These are phyloP conservation scores for Rhodotorula glutinis DNA, from an alignment of 1,284 basidiomycete genomes.

Conservation along the genomic window DNA sequence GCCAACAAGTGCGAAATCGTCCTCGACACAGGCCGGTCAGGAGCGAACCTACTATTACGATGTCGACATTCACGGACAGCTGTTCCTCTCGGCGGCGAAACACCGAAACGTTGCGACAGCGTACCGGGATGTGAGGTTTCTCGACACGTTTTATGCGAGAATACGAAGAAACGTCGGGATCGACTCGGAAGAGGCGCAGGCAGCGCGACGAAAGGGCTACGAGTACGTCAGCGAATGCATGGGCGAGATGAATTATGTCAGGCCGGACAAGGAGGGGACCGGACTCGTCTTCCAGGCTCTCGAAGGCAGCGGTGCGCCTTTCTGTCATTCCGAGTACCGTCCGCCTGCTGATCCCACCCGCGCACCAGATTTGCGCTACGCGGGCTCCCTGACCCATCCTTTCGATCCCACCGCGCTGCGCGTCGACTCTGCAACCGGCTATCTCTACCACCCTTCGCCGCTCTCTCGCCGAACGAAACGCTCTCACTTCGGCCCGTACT, in stretches of 20 bases:
- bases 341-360: neutral
- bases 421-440: constrained; percentile 43
- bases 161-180: constrained; percentile 12
- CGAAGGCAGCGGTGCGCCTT: constrained; percentile 10
- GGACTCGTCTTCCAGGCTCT: constrained; percentile 47
- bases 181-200: constrained; percentile 12
- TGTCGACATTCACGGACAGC: constrained; percentile 46
- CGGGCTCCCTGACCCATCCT: constrained; percentile 34
- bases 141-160: constrained; percentile 37
- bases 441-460: constrained; percentile 47
- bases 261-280: constrained; percentile 42
- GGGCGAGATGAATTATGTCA: constrained; percentile 45
- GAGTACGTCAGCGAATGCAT: constrained; percentile 46
- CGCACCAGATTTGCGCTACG: constrained; percentile 41
- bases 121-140: constrained; percentile 24
- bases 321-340: no score
- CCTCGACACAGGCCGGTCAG: no score
- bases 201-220: constrained; percentile 39
- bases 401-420: constrained; percentile 42
- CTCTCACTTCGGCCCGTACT: constrained; percentile 41
- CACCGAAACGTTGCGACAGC: constrained; percentile 46
- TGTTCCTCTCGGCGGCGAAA: constrained; percentile 46
- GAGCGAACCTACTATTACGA: constrained; percentile 45
- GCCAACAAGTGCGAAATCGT: no score
- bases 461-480: neutral